A percentile compares a stretch with the other conserved stretches of the same genome.
phyloP scores from a whole-genome alignment of 1,284 basidiomycete species.

The Tilletia indica region DNA sequence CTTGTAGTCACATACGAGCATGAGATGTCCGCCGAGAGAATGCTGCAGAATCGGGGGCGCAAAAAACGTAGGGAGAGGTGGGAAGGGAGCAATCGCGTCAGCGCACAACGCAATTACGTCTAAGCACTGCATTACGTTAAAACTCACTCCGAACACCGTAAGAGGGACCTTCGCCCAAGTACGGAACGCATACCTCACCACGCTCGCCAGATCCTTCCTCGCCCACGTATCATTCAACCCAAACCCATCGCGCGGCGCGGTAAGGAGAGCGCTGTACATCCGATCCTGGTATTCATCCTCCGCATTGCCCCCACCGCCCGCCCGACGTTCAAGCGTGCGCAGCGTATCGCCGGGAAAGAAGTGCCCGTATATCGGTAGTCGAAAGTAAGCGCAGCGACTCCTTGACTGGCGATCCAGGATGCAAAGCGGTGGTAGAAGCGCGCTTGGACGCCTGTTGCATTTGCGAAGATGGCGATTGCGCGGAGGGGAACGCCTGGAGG shows the following conservation, averaged over 20 bases:
- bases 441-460: conserved; percentile 41
- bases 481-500: conserved; percentile 24
- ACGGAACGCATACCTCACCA: conserved; percentile 31
- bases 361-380: conserved; percentile 42
- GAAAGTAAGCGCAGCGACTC: conserved; percentile 40
- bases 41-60: background rate
- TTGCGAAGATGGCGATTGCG: conserved; percentile 35
- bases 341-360: conserved; percentile 36
- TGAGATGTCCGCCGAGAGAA: conserved; percentile 38
- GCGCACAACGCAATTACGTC: background rate
- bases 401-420: conserved; percentile 32
- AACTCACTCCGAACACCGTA: conserved; percentile 37
- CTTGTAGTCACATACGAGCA: conserved; percentile 17
- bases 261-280: conserved; percentile 32
- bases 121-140: background rate
- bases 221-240: conserved; percentile 44
- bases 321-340: conserved; percentile 28
- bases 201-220: conserved; percentile 36
- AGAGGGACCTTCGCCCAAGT: conserved; percentile 31
- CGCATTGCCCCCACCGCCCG: background rate
- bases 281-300: conserved; percentile 31
- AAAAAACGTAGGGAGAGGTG: background rate
- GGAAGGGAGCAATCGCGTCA: background rate
- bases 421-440: conserved; percentile 44
- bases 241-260: conserved; percentile 26